Base-by-base conservation (phyloP, 73 alveolate genomes). In the Stentor roeselii region DNA sequence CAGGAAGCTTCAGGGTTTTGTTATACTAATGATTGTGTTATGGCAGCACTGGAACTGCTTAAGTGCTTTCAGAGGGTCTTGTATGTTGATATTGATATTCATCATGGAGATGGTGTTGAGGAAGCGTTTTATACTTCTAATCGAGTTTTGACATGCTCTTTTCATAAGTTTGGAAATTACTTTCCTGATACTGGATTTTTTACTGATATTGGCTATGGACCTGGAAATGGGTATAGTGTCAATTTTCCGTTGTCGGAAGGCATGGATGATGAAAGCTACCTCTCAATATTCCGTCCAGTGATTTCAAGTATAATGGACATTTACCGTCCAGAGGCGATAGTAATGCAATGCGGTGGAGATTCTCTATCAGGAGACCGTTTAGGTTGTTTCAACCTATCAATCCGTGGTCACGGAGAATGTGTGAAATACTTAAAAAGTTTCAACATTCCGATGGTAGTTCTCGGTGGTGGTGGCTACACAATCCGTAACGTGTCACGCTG, bases 101-200 rank as follows among this genome's bases (percentile, higher is more conserved):
- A 97, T 86, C 99, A 97, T 91, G 99, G 99, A 34, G 99, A 97
- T 95, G 99, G 99, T 32, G 99, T 97, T 2, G 99, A 97, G 89
- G 99, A 97, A 93, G 99, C 99, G n/a, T 97, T 97, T 88, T 97
- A 93, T 87, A 93, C 98, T 3, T 95, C 99, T 42, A 97, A 96
- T 80, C 84, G 99, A 86, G 99, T 97, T 27, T 88, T 97, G 96
- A 95, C 99, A 38, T 95, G 96, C 74, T 95, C 99, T 0, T 95
- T 96, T 89, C 99, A 97, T 89, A 97, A 96, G 90, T 97, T 89
- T 87, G 99, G 99, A 37, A 99, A 97, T 76, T 97, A 93, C 90
- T 97, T 97, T 93, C 99, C 99, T 15, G 99, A 99, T 39, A 96
- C 99, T 14, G 99, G 99, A 0, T 96, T 93, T 61, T 83, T 97